A percentile compares a stretch with the other conserved stretches of the same genome.
Evolutionary conservation across 1,284 basidiomycete species (phyloP).

Genomic region (Xanthoconium separans): DNA sequence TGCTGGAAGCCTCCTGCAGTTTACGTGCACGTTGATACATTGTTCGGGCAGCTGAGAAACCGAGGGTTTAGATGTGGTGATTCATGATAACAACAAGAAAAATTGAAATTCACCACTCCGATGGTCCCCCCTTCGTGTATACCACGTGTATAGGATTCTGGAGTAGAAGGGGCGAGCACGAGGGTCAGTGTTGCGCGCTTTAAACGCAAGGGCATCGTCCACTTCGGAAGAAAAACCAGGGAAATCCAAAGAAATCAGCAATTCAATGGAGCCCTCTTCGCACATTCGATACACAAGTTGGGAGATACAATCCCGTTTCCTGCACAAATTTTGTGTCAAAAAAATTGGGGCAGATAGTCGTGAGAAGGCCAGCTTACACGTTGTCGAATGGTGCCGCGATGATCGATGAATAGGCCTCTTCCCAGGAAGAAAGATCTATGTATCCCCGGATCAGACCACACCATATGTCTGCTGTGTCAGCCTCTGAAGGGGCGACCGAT

Average conservation of each 20-base stretch:
- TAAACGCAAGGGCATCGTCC: constrained; percentile 88
- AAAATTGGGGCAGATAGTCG: constrained; percentile 4
- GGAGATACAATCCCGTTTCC: constrained; percentile 77
- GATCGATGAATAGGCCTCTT: constrained; percentile 82
- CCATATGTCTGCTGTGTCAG: constrained; percentile 71
- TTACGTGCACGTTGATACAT: constrained; percentile 95
- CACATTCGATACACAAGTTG: constrained; percentile 92
- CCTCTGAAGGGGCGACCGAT: constrained; percentile 54
- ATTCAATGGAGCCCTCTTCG: constrained; percentile 80
- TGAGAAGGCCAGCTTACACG: constrained; percentile 55
- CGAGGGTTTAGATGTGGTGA: constrained; percentile 20
- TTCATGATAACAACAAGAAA: constrained; percentile 13
- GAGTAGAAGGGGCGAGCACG: constrained; percentile 86
- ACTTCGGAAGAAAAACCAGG: constrained; percentile 85
- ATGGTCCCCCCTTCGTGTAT: constrained; percentile 83
- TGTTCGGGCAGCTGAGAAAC: constrained; percentile 69
- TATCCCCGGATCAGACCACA: constrained; percentile 75
- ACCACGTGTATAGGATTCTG: constrained; percentile 94
- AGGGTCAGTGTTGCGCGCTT: constrained; percentile 93
- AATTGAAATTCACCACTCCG: constrained; percentile 66
- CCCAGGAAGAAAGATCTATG: constrained; percentile 71
- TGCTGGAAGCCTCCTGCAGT: constrained; percentile 58
- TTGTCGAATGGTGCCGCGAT: constrained; percentile 72
- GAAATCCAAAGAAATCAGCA: constrained; percentile 84
- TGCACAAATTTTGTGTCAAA: constrained; percentile 34